Conservation (phyloP, 129 eudicot genomes). For the Artemisia tridentata region DNA sequence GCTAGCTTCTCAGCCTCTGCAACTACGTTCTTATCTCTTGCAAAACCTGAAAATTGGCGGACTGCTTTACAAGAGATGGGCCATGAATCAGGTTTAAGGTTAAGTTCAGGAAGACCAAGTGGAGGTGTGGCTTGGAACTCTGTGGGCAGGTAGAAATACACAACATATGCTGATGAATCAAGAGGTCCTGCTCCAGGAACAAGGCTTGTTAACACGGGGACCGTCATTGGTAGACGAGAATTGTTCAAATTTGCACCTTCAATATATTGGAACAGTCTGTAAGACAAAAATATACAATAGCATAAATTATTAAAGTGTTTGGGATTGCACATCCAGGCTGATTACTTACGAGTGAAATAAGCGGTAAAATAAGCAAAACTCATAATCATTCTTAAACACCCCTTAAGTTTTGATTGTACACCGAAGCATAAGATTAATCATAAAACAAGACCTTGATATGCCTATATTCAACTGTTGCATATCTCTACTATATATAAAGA, state of each 20-base stretch:
- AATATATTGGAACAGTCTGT: constrained; percentile 76
- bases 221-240: constrained; percentile 66
- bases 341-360: not conserved
- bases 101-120: constrained; percentile 79
- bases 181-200: constrained; percentile 77
- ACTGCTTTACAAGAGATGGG: constrained; percentile 65
- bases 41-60: constrained; percentile 82
- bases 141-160: constrained; percentile 59
- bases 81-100: constrained; percentile 63
- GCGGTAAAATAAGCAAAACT: not conserved
- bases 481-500: no score
- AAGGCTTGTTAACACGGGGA: constrained; percentile 75
- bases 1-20: constrained; percentile 74
- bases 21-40: constrained; percentile 61
- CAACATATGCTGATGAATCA: constrained; percentile 64
- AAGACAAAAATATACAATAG: constrained; percentile 1
- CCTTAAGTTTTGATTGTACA: no score
- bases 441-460: no score
- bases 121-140: constrained; percentile 82
- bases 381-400: no score
- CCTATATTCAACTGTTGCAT: not conserved
- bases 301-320: not conserved
- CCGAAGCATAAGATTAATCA: no score
- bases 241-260: constrained; percentile 90
- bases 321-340: no score